phyloP scores from a whole-genome alignment of 345 rosid species.

The Citrus maxima region DNA sequence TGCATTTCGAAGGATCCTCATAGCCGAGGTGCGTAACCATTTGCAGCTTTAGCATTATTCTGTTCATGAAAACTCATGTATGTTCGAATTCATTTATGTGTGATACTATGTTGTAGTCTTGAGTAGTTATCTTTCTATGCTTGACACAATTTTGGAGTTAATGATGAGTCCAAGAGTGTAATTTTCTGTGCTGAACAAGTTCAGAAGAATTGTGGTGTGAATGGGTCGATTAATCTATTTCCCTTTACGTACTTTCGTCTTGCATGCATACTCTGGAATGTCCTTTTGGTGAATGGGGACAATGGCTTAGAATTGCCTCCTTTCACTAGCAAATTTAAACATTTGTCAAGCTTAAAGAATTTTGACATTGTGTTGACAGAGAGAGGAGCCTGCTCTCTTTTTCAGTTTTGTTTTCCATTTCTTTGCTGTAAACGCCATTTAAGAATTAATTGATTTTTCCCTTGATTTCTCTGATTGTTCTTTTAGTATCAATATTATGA shows the following conservation, averaged over 20 bases:
- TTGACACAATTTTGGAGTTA: background rate
- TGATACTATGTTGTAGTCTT: background rate
- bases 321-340: background rate
- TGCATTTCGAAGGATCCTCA: conserved; percentile 85
- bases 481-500: background rate
- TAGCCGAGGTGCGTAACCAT: conserved; percentile 68
- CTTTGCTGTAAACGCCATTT: background rate
- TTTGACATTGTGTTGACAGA: background rate
- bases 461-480: background rate
- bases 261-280: background rate
- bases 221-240: background rate
- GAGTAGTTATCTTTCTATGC: background rate
- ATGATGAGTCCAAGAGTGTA: background rate
- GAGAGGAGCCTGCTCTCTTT: background rate
- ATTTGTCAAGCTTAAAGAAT: background rate
- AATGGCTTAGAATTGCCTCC: background rate
- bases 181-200: background rate
- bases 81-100: background rate
- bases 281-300: background rate
- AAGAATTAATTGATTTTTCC: background rate
- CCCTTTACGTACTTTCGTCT: background rate
- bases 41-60: background rate
- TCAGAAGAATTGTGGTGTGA: background rate
- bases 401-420: background rate
- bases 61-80: background rate